These are phyloP conservation scores for Pythium dissotocum DNA, from an alignment of 352 stramenopile genomes.

Conservation along the genomic window DNA sequence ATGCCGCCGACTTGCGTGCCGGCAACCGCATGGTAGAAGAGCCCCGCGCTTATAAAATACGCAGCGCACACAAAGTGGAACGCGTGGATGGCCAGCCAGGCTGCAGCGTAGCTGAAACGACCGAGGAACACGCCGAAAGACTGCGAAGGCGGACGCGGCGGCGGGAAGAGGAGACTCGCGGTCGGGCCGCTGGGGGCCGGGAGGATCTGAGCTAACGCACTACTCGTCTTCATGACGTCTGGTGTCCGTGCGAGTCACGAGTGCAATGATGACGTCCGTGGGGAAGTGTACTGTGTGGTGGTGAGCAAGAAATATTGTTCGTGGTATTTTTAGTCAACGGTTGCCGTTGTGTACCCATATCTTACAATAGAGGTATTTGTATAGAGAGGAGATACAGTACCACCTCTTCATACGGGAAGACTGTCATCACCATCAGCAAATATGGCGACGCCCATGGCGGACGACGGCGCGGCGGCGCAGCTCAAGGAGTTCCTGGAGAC, in stretches of 20 bases:
- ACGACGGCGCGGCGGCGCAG: constrained; percentile 34
- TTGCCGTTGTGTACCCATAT: constrained; percentile 7
- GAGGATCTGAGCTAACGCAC: neutral
- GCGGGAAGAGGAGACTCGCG: neutral
- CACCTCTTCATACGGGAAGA: neutral
- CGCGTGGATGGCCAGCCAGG: constrained; percentile 5
- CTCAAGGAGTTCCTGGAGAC: constrained; percentile 69
- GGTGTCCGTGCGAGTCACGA: too few relatives aligned
- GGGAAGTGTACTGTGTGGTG: too few relatives aligned
- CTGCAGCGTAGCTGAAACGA: neutral
- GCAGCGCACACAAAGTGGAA: constrained; percentile 14
- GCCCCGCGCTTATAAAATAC: constrained; percentile 16
- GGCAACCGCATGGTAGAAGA: constrained; percentile 13
- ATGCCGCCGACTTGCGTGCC: constrained; percentile 7
- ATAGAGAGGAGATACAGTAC: neutral
- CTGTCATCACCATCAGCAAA: neutral
- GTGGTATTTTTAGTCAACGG: neutral
- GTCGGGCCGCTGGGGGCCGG: neutral
- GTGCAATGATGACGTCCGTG: too few relatives aligned
- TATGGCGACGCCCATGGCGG: neutral
- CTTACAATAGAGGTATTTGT: neutral
- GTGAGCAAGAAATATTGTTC: too few relatives aligned
- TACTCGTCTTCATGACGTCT: neutral
- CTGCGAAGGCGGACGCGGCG: neutral
- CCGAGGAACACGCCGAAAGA: constrained; percentile 13